phyloP scores from a whole-genome alignment of 495 filamentous ascomycete genomes.

The Penicillium robsamsonii region DNA sequence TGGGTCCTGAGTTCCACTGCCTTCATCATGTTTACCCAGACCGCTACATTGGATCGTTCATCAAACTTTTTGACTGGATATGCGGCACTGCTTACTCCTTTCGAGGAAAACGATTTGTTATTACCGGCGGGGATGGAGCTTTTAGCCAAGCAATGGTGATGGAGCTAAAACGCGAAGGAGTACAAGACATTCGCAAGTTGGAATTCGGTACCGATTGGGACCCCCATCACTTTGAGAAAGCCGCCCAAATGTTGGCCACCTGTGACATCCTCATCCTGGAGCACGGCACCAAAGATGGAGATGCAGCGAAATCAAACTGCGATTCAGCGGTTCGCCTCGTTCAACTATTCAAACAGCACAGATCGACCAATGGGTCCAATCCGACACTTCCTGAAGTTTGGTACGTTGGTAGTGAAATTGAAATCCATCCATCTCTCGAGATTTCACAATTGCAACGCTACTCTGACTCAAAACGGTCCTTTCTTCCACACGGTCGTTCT shows the following conservation, averaged over 20 bases:
- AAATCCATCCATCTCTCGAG: slow-evolving; percentile 8
- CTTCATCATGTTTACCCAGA: slow-evolving; percentile 25
- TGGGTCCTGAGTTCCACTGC: slow-evolving; percentile 23
- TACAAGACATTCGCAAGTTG: slow-evolving; percentile 7
- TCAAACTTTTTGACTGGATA: slow-evolving; percentile 26
- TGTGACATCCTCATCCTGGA: slow-evolving; percentile 2
- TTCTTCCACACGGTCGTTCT: slow-evolving; percentile 19
- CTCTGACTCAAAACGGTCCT: slow-evolving; percentile 11
- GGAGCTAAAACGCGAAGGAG: slow-evolving; percentile 11
- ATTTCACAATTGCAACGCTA: slow-evolving; percentile 7
- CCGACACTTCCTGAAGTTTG: slow-evolving; percentile 19
- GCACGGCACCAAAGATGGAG: neutral
- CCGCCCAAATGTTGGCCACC: neutral
- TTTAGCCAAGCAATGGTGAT: slow-evolving; percentile 16
- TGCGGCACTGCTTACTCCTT: slow-evolving; percentile 22
- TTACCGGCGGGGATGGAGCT: slow-evolving; percentile 15
- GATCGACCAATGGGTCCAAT: neutral
- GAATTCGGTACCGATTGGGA: slow-evolving; percentile 5
- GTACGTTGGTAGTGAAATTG: slow-evolving; percentile 20
- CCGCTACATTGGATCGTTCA: slow-evolving; percentile 23
- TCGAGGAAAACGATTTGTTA: slow-evolving; percentile 15
- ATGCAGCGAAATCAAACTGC: slow-evolving; percentile 18
- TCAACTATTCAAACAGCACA: slow-evolving; percentile 8
- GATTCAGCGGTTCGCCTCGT: slow-evolving; percentile 12
- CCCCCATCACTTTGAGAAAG: neutral